phyloP scores from a whole-genome alignment of 176 grass and related monocot species.

The Elymus sibiricus region DNA sequence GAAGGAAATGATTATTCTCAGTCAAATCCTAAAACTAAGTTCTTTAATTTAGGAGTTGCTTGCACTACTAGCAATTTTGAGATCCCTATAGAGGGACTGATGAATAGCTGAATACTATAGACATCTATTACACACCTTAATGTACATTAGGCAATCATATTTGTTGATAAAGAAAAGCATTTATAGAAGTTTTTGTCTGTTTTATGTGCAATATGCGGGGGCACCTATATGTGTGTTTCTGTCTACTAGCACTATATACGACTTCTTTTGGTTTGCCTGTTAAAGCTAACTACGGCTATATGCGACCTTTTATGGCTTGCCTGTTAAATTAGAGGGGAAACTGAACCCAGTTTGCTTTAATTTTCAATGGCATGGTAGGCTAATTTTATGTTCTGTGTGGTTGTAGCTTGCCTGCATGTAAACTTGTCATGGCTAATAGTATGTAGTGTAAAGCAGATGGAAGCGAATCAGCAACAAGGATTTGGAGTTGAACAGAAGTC shows the following conservation, averaged over 20 bases:
- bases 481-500: not conserved
- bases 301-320: no score
- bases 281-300: not conserved
- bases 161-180: not conserved
- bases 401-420: not conserved
- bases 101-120: constrained; percentile 12
- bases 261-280: constrained; percentile 16
- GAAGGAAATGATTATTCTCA: not conserved
- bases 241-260: not conserved
- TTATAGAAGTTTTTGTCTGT: not conserved
- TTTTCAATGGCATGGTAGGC: constrained; percentile 16
- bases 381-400: constrained; percentile 3
- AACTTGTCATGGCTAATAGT: not conserved
- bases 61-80: not conserved
- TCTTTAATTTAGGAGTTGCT: not conserved
- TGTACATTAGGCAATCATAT: not conserved
- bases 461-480: not conserved
- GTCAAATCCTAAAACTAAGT: not conserved
- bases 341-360: constrained; percentile 2
- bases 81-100: not conserved
- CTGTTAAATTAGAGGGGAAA: not conserved
- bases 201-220: not conserved
- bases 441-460: constrained; percentile 26
- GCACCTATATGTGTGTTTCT: not conserved
- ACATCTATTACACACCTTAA: not conserved